phyloP scores from a whole-genome alignment of 352 stramenopile genomes.

The Globisporangium barbulae region DNA sequence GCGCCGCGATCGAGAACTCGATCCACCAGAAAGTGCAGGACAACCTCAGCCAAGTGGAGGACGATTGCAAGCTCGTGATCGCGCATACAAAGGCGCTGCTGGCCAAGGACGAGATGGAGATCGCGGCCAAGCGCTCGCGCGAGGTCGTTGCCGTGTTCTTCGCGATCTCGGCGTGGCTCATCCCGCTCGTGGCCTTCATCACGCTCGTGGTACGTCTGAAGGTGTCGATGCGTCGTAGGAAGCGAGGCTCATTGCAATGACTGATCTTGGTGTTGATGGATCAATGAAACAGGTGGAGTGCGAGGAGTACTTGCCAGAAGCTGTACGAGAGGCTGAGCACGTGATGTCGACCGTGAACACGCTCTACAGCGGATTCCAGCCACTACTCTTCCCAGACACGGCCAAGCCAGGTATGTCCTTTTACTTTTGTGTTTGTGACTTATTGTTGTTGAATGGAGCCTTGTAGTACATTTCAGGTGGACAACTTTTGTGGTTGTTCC shows the following conservation, averaged over 20 bases:
- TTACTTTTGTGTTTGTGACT: neutral
- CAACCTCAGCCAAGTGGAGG: conserved; percentile 56
- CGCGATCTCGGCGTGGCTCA: conserved; percentile 36
- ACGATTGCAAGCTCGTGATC: conserved; percentile 32
- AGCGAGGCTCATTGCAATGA: no score
- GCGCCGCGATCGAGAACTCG: conserved; percentile 39
- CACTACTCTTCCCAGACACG: conserved; percentile 29
- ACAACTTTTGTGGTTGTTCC: neutral
- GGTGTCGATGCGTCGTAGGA: no score
- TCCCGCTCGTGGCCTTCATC: conserved; percentile 41
- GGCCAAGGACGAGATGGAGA: conserved; percentile 37
- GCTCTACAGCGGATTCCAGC: conserved; percentile 30
- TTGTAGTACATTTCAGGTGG: neutral
- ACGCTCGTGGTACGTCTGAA: conserved; percentile 28
- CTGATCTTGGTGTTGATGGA: no score
- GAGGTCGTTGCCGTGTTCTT: conserved; percentile 45
- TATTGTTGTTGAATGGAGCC: neutral
- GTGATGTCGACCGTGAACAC: conserved; percentile 37
- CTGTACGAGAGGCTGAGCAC: conserved; percentile 30
- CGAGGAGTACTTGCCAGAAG: conserved; percentile 28
- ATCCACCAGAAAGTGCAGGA: conserved; percentile 71
- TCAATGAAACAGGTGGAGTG: conserved; percentile 30
- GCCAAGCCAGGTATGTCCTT: conserved; percentile 24
- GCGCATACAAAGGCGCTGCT: conserved; percentile 29
- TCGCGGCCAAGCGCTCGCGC: conserved; percentile 36